These are phyloP conservation scores for Hericium alpestre DNA, from an alignment of 768 basidiomycete genomes.

Conservation along the genomic window DNA sequence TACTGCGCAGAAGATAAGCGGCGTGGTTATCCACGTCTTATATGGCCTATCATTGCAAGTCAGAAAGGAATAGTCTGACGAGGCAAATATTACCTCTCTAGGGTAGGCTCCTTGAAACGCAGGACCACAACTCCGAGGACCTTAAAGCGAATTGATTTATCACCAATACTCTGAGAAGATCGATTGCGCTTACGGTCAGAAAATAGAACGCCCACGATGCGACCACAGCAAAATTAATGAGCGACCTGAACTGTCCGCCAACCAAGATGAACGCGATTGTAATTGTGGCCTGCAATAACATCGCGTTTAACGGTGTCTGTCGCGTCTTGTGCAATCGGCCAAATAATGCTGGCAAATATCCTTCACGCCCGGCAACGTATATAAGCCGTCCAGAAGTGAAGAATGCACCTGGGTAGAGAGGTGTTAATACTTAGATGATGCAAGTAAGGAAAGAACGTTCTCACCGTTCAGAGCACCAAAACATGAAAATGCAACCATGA, in stretches of 20 bases:
- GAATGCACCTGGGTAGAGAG: slow-evolving; percentile 38
- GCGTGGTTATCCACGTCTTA: slow-evolving; percentile 84
- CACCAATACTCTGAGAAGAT: background rate
- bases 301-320: slow-evolving; percentile 82
- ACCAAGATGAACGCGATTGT: slow-evolving; percentile 72
- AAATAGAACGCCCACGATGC: slow-evolving; percentile 85
- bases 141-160: slow-evolving; percentile 24
- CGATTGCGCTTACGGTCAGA: slow-evolving; percentile 49
- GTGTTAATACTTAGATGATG: slow-evolving; percentile 7
- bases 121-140: slow-evolving; percentile 83
- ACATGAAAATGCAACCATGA: slow-evolving; percentile 88
- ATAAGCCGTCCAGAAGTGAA: slow-evolving; percentile 79
- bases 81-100: slow-evolving; percentile 50
- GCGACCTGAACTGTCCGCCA: slow-evolving; percentile 80
- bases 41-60: slow-evolving; percentile 58
- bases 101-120: slow-evolving; percentile 79
- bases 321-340: slow-evolving; percentile 63
- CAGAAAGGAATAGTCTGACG: background rate
- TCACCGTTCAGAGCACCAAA: slow-evolving; percentile 88
- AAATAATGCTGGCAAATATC: slow-evolving; percentile 78
- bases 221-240: slow-evolving; percentile 85
- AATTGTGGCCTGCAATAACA: slow-evolving; percentile 64
- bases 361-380: slow-evolving; percentile 80
- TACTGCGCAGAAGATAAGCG: slow-evolving; percentile 81
- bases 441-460: slow-evolving; percentile 6